Conservation (phyloP, 2,329 filamentous ascomycete genomes). For the Paecilomyces variotii region DNA sequence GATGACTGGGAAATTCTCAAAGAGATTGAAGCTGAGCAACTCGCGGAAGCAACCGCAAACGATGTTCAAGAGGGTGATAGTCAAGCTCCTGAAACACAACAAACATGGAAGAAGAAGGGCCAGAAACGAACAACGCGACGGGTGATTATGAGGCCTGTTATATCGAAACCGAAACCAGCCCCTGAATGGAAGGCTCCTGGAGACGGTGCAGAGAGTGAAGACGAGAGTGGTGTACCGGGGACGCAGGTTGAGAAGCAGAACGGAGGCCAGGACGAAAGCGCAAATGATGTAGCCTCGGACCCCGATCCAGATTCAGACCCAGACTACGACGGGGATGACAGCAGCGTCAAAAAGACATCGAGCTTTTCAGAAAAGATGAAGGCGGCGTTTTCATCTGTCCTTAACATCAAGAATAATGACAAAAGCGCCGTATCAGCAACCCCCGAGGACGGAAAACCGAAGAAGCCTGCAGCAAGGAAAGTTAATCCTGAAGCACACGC, state of each 20-base stretch:
- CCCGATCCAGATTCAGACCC: constrained; percentile 21
- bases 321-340: constrained; percentile 17
- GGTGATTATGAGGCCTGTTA: constrained; percentile 36
- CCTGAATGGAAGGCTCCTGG: constrained; percentile 8
- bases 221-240: constrained; percentile 17
- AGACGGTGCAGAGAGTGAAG: constrained; percentile 10
- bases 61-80: constrained; percentile 29
- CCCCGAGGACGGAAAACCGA: constrained; percentile 11
- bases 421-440: constrained; percentile 1
- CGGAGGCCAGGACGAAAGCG: constrained; percentile 5
- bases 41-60: constrained; percentile 7
- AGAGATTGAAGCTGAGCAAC: constrained; percentile 34
- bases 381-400: constrained; percentile 22
- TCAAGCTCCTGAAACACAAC: constrained; percentile 16
- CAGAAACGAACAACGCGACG: constrained; percentile 42
- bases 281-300: constrained; percentile 14
- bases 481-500: constrained; percentile 40
- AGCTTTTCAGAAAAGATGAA: constrained; percentile 30
- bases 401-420: constrained; percentile 11
- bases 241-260: constrained; percentile 13
- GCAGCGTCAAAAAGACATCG: constrained; percentile 15
- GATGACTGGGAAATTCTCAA: constrained; percentile 37
- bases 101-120: constrained; percentile 40
- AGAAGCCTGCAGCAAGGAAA: constrained; percentile 24
- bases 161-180: constrained; percentile 23